phyloP scores from a whole-genome alignment of 2,329 filamentous ascomycete genomes.

The Colletotrichum musae region DNA sequence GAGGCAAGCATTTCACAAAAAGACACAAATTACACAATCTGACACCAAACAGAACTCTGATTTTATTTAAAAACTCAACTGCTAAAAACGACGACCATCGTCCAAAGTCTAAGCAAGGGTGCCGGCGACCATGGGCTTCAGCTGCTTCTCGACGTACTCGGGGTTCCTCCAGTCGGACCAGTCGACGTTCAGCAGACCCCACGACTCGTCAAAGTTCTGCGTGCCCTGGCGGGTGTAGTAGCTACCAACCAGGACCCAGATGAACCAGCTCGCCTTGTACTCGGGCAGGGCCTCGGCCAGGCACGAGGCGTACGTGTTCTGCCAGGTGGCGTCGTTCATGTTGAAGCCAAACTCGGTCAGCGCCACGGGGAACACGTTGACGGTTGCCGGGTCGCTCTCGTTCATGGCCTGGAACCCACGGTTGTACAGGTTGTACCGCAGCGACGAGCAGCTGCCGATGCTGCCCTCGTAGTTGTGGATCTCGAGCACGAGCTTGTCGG shows the following conservation, averaged over 20 bases:
- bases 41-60: neutral
- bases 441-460: constrained; percentile 61
- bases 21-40: neutral
- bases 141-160: constrained; percentile 57
- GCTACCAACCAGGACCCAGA: constrained; percentile 72
- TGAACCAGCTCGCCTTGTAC: constrained; percentile 68
- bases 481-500: constrained; percentile 71
- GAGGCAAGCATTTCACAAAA: too few species aligned
- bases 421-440: constrained; percentile 62
- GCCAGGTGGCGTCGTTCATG: constrained; percentile 62
- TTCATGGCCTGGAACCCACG: constrained; percentile 69
- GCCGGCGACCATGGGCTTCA: constrained; percentile 57
- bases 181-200: constrained; percentile 69
- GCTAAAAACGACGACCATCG: neutral
- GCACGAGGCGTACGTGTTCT: constrained; percentile 66
- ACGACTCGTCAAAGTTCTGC: constrained; percentile 71
- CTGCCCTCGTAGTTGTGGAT: constrained; percentile 72
- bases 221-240: constrained; percentile 69
- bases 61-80: neutral
- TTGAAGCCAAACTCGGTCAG: constrained; percentile 70
- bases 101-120: constrained; percentile 44
- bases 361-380: constrained; percentile 57
- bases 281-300: constrained; percentile 63
- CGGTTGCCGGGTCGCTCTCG: constrained; percentile 49
- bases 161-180: constrained; percentile 67